These are phyloP conservation scores for Mortierella antarctica DNA, from an alignment of 192 early-diverging fungal species.

Conservation along the genomic window DNA sequence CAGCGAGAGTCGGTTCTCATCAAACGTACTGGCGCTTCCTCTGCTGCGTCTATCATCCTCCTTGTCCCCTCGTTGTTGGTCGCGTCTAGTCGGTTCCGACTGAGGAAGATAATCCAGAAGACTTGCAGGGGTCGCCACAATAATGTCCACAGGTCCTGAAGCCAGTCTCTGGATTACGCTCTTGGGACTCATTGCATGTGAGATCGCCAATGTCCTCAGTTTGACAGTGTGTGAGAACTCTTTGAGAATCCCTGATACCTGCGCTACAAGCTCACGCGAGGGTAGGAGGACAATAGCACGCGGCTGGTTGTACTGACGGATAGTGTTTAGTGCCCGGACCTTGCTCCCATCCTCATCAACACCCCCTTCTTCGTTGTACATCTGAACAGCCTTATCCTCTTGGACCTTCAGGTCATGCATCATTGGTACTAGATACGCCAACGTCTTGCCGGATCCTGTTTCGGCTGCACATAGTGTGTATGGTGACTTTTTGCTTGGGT, in stretches of 20 bases:
- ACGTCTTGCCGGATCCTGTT: constrained; percentile 93
- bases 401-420: constrained; percentile 79
- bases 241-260: constrained; percentile 83
- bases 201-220: constrained; percentile 73
- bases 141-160: constrained; percentile 80
- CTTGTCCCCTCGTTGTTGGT: background rate
- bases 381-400: constrained; percentile 60
- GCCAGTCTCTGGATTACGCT: constrained; percentile 61
- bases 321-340: constrained; percentile 17
- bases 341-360: constrained; percentile 34
- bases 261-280: constrained; percentile 86
- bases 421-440: constrained; percentile 86
- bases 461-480: constrained; percentile 86
- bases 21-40: constrained; percentile 15
- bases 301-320: constrained; percentile 81
- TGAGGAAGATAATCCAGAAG: constrained; percentile 63
- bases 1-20: constrained; percentile 67
- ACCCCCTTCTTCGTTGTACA: constrained; percentile 17
- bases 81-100: background rate
- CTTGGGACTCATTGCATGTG: constrained; percentile 57
- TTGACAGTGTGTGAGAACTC: constrained; percentile 73
- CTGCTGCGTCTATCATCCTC: constrained; percentile 21
- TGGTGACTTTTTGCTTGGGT: constrained; percentile 27
- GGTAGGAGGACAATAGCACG: constrained; percentile 89
- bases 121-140: constrained; percentile 87